Evolutionary conservation across 2,329 filamentous ascomycete species (phyloP).

Genomic region (Diaporthe vaccinii): DNA sequence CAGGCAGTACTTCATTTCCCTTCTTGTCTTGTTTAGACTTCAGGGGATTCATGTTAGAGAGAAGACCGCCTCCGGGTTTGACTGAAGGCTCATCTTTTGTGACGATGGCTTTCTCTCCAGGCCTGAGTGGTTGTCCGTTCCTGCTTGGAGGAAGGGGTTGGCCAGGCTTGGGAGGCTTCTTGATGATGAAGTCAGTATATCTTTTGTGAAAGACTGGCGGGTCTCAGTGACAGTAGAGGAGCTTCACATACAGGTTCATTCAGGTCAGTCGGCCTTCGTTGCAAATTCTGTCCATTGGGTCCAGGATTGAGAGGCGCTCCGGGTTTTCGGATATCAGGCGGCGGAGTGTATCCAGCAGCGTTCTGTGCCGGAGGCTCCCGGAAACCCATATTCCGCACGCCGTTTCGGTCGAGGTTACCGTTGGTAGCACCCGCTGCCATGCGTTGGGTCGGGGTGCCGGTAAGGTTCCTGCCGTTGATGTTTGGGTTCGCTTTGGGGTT

Average conservation of each 20-base stretch:
- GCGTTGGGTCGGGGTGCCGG: background rate
- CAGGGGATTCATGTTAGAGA: slow-evolving; percentile 4
- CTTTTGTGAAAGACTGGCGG: background rate
- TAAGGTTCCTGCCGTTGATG: background rate
- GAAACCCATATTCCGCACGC: slow-evolving; percentile 15
- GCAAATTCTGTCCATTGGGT: background rate
- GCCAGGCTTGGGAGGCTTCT: background rate
- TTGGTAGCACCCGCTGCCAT: background rate
- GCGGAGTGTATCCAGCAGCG: slow-evolving; percentile 7
- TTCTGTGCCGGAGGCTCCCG: background rate
- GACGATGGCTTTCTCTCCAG: background rate
- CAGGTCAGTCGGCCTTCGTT: background rate
- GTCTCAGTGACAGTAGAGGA: background rate
- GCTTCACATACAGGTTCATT: slow-evolving; percentile 2
- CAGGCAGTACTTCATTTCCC: background rate
- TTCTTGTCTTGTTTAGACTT: slow-evolving; percentile 5
- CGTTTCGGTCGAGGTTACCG: background rate
- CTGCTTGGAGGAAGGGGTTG: background rate
- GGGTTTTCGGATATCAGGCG: background rate
- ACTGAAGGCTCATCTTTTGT: background rate
- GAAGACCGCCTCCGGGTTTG: background rate
- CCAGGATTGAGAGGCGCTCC: background rate
- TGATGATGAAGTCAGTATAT: background rate
- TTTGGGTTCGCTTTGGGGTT: slow-evolving; percentile 3
- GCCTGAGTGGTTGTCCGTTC: background rate